Evolutionary conservation across 2,329 filamentous ascomycete species (phyloP), one percentile per base, ranked within the genome.

Genomic region (Akanthomyces dipterigenus): DNA sequence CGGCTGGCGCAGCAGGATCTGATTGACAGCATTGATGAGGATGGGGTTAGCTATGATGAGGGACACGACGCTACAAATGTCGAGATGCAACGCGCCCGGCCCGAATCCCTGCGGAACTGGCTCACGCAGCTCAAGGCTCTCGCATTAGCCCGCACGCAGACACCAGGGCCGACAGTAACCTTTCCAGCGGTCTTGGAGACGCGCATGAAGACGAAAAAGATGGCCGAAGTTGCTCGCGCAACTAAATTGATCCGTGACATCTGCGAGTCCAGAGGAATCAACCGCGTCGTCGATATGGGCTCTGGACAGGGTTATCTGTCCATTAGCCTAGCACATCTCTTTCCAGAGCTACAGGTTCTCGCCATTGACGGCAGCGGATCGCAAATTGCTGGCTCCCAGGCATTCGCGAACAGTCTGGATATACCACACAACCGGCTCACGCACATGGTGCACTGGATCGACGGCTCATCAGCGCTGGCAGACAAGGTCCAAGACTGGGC

Each of bases 151-250:
- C 68, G 71, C 2, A 49, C 5, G 1, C 69, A 67, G 51, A 66
- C 65, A 12, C 36, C 43, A n/a, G 65, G 64, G 1, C 62, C 62
- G 1, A 48, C 20, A 4, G 38, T 67, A 2, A 6, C 24, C 0
- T 55, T 73, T 0, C 69, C 71, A 0, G 63, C 67, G 11, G 45
- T 63, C 0, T 61, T 73, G 8, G 61, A 61, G 4, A n/a, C 26
- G 2, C 67, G 64, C 14, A 73, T 73, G 71, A 70, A 69, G 18
- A 65, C 68, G 2, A 73, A 73, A 43, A 73, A 73, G 31, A 65
- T 63, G 0, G 66, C 66, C 7, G 71, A 73, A 56, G 68, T 73
- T 1, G 69, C 71, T 16, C 62, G 61, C 2, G 71, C 70, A 6
- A 65, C 62, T 0, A 65, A 67, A 1, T 67, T 71, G 48, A 69